These are phyloP conservation scores for Russula emetica DNA, from an alignment of 768 basidiomycete genomes.

Conservation along the genomic window DNA sequence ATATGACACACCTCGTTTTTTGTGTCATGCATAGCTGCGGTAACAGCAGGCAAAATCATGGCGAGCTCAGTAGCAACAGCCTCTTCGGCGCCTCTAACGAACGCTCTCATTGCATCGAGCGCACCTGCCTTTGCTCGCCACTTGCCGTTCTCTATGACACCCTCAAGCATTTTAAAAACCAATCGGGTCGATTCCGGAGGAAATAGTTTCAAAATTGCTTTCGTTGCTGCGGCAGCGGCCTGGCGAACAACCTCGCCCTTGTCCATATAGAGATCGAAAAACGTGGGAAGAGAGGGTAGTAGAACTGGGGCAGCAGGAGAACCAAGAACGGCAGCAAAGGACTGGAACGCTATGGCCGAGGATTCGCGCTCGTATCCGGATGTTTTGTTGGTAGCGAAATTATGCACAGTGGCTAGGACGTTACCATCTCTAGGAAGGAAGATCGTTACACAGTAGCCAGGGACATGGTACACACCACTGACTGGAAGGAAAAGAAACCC, in stretches of 20 bases:
- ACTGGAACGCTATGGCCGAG: conserved; percentile 74
- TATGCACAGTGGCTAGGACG: conserved; percentile 59
- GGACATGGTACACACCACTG: conserved; percentile 29
- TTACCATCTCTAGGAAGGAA: conserved; percentile 48
- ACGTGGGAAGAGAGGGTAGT: conserved; percentile 65
- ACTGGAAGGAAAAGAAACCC: conserved; percentile 63
- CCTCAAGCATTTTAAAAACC: conserved; percentile 65
- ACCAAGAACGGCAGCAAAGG: conserved; percentile 67
- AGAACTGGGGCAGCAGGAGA: conserved; percentile 66
- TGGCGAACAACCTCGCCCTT: conserved; percentile 88
- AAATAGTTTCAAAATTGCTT: conserved; percentile 76
- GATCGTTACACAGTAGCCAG: conserved; percentile 25
- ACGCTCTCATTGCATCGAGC: conserved; percentile 75
- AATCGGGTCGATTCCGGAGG: conserved; percentile 76
- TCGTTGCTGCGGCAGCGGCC: conserved; percentile 76
- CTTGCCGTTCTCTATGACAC: conserved; percentile 77
- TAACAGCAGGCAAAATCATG: conserved; percentile 77
- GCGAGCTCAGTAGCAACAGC: conserved; percentile 82
- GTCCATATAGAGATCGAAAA: conserved; percentile 87
- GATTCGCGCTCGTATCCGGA: conserved; percentile 88
- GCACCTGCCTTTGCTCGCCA: conserved; percentile 95
- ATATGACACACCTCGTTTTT: conserved; percentile 71
- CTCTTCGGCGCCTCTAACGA: conserved; percentile 64
- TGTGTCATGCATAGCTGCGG: conserved; percentile 92
- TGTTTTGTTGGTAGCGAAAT: conserved; percentile 77